Conservation (phyloP, 129 eudicot species). For the Helianthus tuberosus region DNA sequence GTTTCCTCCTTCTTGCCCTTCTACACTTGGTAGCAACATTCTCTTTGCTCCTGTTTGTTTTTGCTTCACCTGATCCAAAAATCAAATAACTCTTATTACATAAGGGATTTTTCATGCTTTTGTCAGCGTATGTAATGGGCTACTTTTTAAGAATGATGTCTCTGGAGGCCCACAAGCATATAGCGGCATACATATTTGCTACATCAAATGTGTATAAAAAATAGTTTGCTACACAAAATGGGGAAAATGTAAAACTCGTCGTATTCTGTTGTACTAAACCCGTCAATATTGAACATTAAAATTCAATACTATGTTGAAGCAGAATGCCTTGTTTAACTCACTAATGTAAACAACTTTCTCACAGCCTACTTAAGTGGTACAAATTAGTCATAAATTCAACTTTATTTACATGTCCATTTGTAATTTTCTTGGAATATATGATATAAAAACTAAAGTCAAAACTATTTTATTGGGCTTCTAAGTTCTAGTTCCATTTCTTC, state of each 20-base stretch:
- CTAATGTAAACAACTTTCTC: background rate
- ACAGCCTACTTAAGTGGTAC: background rate
- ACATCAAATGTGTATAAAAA: background rate
- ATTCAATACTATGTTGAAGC: background rate
- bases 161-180: background rate
- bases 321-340: background rate
- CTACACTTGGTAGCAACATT: constrained; percentile 81
- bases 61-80: constrained; percentile 69
- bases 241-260: background rate
- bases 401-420: background rate
- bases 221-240: background rate
- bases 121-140: background rate
- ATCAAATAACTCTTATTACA: background rate
- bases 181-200: background rate
- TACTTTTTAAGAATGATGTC: background rate
- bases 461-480: constrained; percentile 7
- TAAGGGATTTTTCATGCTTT: background rate
- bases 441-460: background rate
- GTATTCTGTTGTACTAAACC: background rate
- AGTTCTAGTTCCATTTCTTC: background rate
- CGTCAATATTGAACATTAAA: background rate
- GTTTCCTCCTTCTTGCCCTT: constrained; percentile 80
- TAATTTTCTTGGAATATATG: background rate
- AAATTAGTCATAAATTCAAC: background rate
- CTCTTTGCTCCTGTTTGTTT: constrained; percentile 75